Evolutionary conservation across 495 filamentous ascomycete species (phyloP).

Genomic region (Barbatosphaeria neglecta): DNA sequence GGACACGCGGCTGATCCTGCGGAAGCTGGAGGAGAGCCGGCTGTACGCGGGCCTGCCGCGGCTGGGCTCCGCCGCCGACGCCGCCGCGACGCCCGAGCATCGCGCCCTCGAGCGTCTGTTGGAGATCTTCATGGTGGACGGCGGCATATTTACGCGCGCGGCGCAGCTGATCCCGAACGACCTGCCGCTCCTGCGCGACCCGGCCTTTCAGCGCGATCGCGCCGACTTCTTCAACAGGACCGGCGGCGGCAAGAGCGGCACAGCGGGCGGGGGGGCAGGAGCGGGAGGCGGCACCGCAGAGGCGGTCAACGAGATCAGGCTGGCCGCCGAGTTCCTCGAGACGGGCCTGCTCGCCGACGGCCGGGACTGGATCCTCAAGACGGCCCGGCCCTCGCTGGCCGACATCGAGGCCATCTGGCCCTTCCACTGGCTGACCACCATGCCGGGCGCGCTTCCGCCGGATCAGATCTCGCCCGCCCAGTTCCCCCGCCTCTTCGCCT

Average conservation of each 20-base stretch:
- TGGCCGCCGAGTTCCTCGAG: slow-evolving; percentile 38
- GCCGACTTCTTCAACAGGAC: slow-evolving; percentile 24
- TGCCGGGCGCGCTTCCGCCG: slow-evolving; percentile 35
- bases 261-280: no score
- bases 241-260: slow-evolving; percentile 2
- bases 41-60: slow-evolving; percentile 16
- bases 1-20: slow-evolving; percentile 49
- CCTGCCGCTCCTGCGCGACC: slow-evolving; percentile 36
- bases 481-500: slow-evolving; percentile 44
- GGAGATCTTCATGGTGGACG: slow-evolving; percentile 20
- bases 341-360: slow-evolving; percentile 41
- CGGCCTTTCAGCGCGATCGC: slow-evolving; percentile 41
- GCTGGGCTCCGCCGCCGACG: slow-evolving; percentile 3
- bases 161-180: slow-evolving; percentile 34
- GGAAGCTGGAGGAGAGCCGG: slow-evolving; percentile 41
- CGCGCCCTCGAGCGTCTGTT: slow-evolving; percentile 9
- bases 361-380: slow-evolving; percentile 43
- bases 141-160: slow-evolving; percentile 35
- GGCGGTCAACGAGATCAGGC: slow-evolving; percentile 30
- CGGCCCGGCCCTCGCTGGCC: slow-evolving; percentile 31
- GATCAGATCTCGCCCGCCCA: slow-evolving; percentile 23
- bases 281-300: slow-evolving; percentile 31
- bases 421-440: slow-evolving; percentile 43
- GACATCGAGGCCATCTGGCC: slow-evolving; percentile 54
- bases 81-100: slow-evolving; percentile 3